Evolutionary conservation across 768 basidiomycete species (phyloP), one percentile per base, ranked within the genome.

Genomic region (Sistotremastrum suecicum): DNA sequence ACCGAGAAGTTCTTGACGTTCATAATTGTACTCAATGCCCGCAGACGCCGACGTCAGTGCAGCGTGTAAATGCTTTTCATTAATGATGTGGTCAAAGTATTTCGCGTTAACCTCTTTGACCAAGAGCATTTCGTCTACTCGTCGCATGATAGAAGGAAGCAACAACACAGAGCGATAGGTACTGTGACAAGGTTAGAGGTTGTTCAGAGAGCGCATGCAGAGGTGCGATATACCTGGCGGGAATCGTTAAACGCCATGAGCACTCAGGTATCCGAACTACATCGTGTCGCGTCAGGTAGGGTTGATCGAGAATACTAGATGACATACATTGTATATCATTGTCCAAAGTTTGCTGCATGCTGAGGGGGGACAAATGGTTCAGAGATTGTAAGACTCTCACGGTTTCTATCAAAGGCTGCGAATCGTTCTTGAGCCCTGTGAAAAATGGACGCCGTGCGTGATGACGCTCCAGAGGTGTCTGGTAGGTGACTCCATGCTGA

Each of bases 1-100:
- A 87, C 86, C 88, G 10, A 90, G 70, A 42, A 89, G 67, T 58
- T 90, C 89, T 40, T 89, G 63, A 34, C 88, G 76, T 62, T 92
- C 85, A 60, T 91, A 91, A 63, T 91, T 73, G 48, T 70, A 69
- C 51, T 83, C 84, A 41, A 74, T 68, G 32, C 74, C 72, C 34
- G 77, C 77, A 6, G 83, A 77, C 5, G 83, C 80, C 0, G 85
- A 66, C 50, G 77, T 78, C 37, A 87, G 65, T 7, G 89, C 84
- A 36, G 69, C 65, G 41, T 77, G 70, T 37, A 91, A 64, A 28
- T 75, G 65, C 31, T 70, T 61, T 53, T 83, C 80, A 10, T 67
- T 60, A 39, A 91, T 70, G n/a, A 66, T 60, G 57, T 77, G 65
- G 50, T 72, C 61, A 56, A 92, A 83, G 37, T 80, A 62, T 46